These are phyloP conservation scores for Camelina laxa DNA, from an alignment of 345 rosid genomes.

Conservation along the genomic window DNA sequence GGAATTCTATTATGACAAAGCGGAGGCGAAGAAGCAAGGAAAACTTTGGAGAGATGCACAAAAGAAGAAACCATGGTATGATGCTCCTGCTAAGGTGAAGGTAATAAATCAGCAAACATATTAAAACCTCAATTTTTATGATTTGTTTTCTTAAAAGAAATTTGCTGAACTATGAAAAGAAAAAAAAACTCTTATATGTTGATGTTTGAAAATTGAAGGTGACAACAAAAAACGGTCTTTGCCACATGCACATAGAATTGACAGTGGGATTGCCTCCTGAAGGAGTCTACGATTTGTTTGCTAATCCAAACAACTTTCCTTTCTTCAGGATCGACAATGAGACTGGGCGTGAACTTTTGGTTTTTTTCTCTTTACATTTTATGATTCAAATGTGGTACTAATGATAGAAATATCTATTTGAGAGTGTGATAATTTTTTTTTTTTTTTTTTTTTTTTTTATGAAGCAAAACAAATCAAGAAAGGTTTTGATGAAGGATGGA, in stretches of 20 bases:
- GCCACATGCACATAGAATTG: conserved; percentile 12
- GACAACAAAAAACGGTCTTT: conserved; percentile 50
- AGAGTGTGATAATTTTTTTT: not conserved
- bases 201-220: conserved; percentile 57
- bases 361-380: not conserved
- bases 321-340: conserved; percentile 66
- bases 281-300: conserved; percentile 61
- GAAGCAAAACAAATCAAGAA: conserved; percentile 20
- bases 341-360: conserved; percentile 43
- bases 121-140: too few species aligned
- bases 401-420: not conserved
- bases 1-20: not conserved
- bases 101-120: conserved; percentile 14
- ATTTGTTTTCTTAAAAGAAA: not conserved
- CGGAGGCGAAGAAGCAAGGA: conserved; percentile 50
- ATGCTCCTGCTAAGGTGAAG: conserved; percentile 60
- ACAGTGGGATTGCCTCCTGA: conserved; percentile 51
- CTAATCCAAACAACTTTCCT: conserved; percentile 59
- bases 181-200: conserved; percentile 12
- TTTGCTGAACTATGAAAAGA: not conserved
- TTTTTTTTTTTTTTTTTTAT: not conserved
- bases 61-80: conserved; percentile 60
- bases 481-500: conserved; percentile 25
- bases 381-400: not conserved
- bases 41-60: conserved; percentile 61